phyloP scores from a whole-genome alignment of 2,329 filamentous ascomycete species.

The Trichoderma breve region DNA sequence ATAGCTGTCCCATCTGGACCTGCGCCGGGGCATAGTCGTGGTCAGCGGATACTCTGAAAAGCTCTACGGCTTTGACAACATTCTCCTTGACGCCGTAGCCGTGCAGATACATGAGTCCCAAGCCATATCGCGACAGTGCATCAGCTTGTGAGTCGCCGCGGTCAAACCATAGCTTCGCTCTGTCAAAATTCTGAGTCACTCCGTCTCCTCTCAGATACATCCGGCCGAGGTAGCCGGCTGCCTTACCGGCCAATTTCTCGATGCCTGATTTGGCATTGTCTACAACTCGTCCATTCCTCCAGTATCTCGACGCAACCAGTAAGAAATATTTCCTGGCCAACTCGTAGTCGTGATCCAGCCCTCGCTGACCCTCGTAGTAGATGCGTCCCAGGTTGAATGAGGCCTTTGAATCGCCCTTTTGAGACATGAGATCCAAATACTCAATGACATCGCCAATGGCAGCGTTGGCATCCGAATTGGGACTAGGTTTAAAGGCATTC shows the following conservation, averaged over 20 bases:
- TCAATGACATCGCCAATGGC: slow-evolving; percentile 92
- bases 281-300: slow-evolving; percentile 71
- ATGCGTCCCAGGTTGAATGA: slow-evolving; percentile 82
- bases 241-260: slow-evolving; percentile 77
- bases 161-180: slow-evolving; percentile 79
- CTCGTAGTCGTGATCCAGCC: slow-evolving; percentile 68
- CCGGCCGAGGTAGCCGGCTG: slow-evolving; percentile 80
- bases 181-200: slow-evolving; percentile 71
- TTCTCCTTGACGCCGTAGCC: slow-evolving; percentile 72
- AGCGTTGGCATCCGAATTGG: slow-evolving; percentile 77
- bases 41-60: slow-evolving; percentile 76
- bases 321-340: slow-evolving; percentile 79
- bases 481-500: slow-evolving; percentile 71
- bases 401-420: slow-evolving; percentile 84
- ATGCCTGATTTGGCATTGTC: slow-evolving; percentile 67
- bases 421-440: slow-evolving; percentile 84
- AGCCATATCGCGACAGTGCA: slow-evolving; percentile 77
- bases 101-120: slow-evolving; percentile 80
- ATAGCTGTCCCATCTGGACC: slow-evolving; percentile 77
- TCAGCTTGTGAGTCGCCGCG: slow-evolving; percentile 74
- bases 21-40: slow-evolving; percentile 79
- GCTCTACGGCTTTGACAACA: slow-evolving; percentile 67
- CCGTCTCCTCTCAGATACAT: slow-evolving; percentile 91
- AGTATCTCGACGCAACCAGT: slow-evolving; percentile 75
- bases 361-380: slow-evolving; percentile 82